A percentile compares a stretch with the other conserved stretches of the same genome.
Evolutionary conservation across 176 grass and related monocot genomes (phyloP).

Genomic region (Juncus effusus): DNA sequence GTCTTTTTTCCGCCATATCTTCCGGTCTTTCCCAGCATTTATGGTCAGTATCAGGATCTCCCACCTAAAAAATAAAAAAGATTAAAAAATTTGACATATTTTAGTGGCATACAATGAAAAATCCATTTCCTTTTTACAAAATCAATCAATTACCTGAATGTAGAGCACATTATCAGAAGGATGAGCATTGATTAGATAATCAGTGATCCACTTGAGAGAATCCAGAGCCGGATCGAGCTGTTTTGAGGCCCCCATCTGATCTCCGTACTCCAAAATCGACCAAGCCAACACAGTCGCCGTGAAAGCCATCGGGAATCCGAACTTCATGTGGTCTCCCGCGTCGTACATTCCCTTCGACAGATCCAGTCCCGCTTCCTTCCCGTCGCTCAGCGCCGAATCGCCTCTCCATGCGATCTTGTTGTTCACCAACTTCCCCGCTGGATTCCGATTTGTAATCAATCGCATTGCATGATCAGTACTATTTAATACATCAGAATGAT

Average conservation of each 20-base stretch:
- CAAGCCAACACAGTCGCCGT: constrained; percentile 69
- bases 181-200: constrained; percentile 83
- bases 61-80: constrained; percentile 50
- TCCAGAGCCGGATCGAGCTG: constrained; percentile 65
- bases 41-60: constrained; percentile 90
- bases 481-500: too few relatives aligned
- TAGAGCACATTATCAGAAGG: constrained; percentile 80
- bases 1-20: constrained; percentile 84
- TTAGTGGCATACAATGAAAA: constrained; percentile 10
- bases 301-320: constrained; percentile 90
- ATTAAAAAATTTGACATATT: constrained; percentile 7
- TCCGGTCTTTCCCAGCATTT: constrained; percentile 98
- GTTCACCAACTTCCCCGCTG: constrained; percentile 82
- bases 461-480: not conserved
- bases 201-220: constrained; percentile 72
- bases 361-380: constrained; percentile 62
- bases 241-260: constrained; percentile 75
- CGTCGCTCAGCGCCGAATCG: constrained; percentile 69
- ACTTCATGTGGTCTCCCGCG: constrained; percentile 85
- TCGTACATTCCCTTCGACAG: constrained; percentile 97
- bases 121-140: constrained; percentile 1
- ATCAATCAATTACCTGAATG: constrained; percentile 55
- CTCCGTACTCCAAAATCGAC: constrained; percentile 88
- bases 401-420: constrained; percentile 85
- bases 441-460: constrained; percentile 7